Conservation (phyloP, 441 rosid genomes). For the Pelargonium australe region DNA sequence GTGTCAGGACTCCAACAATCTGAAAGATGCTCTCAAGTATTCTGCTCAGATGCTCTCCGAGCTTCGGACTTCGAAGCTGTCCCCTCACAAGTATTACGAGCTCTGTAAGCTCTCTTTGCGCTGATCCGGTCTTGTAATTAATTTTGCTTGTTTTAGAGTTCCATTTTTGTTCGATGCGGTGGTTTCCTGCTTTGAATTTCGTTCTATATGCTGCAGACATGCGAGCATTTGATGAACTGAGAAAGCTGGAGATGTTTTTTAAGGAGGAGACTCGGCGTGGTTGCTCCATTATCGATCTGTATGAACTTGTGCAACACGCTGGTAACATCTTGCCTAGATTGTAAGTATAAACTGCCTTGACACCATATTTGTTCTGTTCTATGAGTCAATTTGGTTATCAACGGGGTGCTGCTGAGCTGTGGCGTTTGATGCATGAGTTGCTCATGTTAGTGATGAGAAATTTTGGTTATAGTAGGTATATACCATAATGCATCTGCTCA, state of each 20-base stretch:
- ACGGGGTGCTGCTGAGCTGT: not conserved
- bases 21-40: constrained; percentile 89
- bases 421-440: not conserved
- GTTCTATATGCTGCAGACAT: constrained; percentile 44
- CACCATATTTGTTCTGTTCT: constrained; percentile 2
- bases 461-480: constrained; percentile 1
- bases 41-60: constrained; percentile 99
- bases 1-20: constrained; percentile 81
- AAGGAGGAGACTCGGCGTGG: constrained; percentile 92
- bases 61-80: constrained; percentile 92
- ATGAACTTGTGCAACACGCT: constrained; percentile 95
- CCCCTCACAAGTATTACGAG: constrained; percentile 92
- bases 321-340: constrained; percentile 94
- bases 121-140: constrained; percentile 12
- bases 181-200: constrained; percentile 11
- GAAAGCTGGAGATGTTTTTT: constrained; percentile 89
- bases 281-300: constrained; percentile 88
- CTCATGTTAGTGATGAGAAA: not conserved
- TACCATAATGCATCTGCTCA: not conserved
- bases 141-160: constrained; percentile 7
- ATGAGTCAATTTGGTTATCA: not conserved
- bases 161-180: not conserved
- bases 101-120: constrained; percentile 54
- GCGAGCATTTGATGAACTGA: constrained; percentile 95
- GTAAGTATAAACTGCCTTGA: constrained; percentile 39